Conservation (phyloP, 2,329 filamentous ascomycete genomes). For the Nigrospora oryzae region DNA sequence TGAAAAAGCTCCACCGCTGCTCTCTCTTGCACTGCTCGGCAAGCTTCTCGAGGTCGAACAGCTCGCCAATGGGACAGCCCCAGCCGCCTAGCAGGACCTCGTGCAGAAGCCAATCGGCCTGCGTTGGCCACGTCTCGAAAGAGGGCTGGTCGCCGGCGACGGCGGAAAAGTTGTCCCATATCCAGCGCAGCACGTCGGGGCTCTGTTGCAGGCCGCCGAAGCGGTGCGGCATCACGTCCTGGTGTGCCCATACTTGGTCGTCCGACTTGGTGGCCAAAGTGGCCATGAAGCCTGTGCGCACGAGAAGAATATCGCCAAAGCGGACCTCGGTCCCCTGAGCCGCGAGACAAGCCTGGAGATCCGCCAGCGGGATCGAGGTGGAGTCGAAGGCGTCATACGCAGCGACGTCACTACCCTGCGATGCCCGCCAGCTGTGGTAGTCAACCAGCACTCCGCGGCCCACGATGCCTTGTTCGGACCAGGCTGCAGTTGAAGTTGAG, state of each 20-base stretch:
- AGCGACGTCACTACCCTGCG: constrained; percentile 20
- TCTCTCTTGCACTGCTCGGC: constrained; percentile 1
- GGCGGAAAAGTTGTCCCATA: constrained; percentile 32
- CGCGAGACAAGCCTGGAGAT: constrained; percentile 32
- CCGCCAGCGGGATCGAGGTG: constrained; percentile 23
- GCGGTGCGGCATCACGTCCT: constrained; percentile 25
- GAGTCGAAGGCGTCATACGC: constrained; percentile 16
- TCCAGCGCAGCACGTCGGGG: constrained; percentile 30
- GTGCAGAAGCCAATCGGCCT: constrained; percentile 12
- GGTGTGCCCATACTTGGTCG: constrained; percentile 25
- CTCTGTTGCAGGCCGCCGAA: constrained; percentile 41
- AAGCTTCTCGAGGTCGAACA: constrained; percentile 10
- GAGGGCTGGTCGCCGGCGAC: constrained; percentile 29
- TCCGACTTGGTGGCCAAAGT: constrained; percentile 20
- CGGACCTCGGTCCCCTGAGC: constrained; percentile 37
- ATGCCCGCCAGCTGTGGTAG: constrained; percentile 12
- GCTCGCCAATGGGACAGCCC: constrained; percentile 12
- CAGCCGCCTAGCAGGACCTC: constrained; percentile 10
- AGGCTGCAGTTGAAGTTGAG: background rate
- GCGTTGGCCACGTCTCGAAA: constrained; percentile 26
- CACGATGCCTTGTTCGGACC: background rate
- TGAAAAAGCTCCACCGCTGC: constrained; percentile 7
- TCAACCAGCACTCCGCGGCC: constrained; percentile 1
- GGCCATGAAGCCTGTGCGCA: constrained; percentile 25
- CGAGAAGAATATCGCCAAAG: constrained; percentile 44